phyloP scores from a whole-genome alignment of 768 basidiomycete genomes.

The Piloderma croceum region DNA sequence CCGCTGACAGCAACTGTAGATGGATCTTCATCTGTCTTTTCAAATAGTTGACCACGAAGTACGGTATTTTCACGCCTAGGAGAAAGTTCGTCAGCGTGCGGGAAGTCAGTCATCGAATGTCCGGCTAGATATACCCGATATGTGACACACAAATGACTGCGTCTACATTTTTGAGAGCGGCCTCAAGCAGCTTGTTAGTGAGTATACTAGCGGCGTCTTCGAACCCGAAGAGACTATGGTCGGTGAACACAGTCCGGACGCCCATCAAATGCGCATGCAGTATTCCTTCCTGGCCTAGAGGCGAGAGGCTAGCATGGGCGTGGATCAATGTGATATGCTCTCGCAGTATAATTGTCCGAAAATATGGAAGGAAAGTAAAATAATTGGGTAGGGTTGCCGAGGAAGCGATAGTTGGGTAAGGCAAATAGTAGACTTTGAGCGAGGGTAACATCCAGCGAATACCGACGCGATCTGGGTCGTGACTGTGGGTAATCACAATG shows the following conservation, averaged over 20 bases:
- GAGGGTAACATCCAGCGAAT: conserved; percentile 83
- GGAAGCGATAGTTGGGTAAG: conserved; percentile 82
- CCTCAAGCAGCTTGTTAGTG: conserved; percentile 92
- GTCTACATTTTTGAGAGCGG: conserved; percentile 84
- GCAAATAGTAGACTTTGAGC: conserved; percentile 93
- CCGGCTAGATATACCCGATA: conserved; percentile 87
- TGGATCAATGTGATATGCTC: conserved; percentile 87
- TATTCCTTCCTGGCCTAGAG: conserved; percentile 89
- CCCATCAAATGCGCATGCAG: conserved; percentile 84
- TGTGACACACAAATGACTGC: conserved; percentile 95
- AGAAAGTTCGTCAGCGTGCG: no score
- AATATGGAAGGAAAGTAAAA: conserved; percentile 86
- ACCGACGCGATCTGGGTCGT: conserved; percentile 79
- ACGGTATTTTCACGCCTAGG: conserved; percentile 95
- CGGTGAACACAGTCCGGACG: conserved; percentile 89
- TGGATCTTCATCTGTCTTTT: conserved; percentile 40
- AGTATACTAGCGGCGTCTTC: conserved; percentile 95
- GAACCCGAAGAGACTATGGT: conserved; percentile 95
- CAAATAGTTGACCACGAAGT: conserved; percentile 74
- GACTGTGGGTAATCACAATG: conserved; percentile 90
- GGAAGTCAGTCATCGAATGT: no score
- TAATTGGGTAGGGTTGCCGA: conserved; percentile 94
- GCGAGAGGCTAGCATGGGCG: conserved; percentile 85
- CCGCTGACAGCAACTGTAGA: conserved; percentile 41
- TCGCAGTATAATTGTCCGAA: conserved; percentile 81